These are phyloP conservation scores for Gynochthodes officinalis DNA, from an alignment of 257 asterid species.

Conservation along the genomic window DNA sequence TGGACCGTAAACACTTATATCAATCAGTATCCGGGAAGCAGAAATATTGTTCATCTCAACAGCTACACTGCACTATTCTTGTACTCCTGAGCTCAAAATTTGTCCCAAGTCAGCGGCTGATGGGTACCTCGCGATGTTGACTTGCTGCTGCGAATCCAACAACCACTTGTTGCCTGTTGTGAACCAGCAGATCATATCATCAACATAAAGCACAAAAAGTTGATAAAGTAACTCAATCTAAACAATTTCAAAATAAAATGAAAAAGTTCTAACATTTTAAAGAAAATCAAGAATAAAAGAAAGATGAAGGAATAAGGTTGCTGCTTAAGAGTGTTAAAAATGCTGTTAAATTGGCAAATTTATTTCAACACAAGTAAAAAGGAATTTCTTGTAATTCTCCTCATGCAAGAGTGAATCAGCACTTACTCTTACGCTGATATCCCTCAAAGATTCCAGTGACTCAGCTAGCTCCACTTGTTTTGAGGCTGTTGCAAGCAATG, in stretches of 20 bases:
- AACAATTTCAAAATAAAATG: not conserved
- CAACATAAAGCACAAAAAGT: slow-evolving; percentile 6
- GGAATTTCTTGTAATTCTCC: not conserved
- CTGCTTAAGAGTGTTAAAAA: not conserved
- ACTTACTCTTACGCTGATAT: slow-evolving; percentile 49
- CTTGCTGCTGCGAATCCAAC: slow-evolving; percentile 64
- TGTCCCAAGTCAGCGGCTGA: slow-evolving; percentile 20
- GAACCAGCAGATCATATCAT: slow-evolving; percentile 12
- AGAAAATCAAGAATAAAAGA: too few relatives aligned
- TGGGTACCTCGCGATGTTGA: slow-evolving; percentile 37
- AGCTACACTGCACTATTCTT: not conserved
- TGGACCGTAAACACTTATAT: slow-evolving; percentile 4
- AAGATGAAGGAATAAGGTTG: too few relatives aligned
- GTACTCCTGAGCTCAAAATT: slow-evolving; percentile 11
- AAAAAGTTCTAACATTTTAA: not conserved
- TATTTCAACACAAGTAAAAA: not conserved
- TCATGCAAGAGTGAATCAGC: slow-evolving; percentile 14
- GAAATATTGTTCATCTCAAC: slow-evolving; percentile 7
- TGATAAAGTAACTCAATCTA: not conserved
- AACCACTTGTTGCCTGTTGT: slow-evolving; percentile 49
- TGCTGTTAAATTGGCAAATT: not conserved
- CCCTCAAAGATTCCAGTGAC: slow-evolving; percentile 73
- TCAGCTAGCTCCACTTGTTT: slow-evolving; percentile 88
- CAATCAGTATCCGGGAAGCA: not conserved
- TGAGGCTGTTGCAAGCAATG: slow-evolving; percentile 77